Evolutionary conservation across 306 rosid genomes (phyloP).

Genomic region (Rosa persica): DNA sequence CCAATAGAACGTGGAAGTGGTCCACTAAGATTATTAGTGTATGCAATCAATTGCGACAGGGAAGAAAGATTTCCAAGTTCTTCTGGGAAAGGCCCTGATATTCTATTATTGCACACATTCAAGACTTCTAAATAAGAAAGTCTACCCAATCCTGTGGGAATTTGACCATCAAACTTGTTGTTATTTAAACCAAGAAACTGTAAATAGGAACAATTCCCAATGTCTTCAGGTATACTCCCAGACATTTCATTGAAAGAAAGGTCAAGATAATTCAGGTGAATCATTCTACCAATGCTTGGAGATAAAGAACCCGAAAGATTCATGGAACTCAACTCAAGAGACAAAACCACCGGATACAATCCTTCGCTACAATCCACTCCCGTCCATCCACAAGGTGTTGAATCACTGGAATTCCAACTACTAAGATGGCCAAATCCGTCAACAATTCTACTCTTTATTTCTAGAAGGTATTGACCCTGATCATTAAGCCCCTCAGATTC

Average conservation of each 20-base stretch:
- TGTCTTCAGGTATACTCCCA: constrained; percentile 56
- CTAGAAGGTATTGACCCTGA: constrained; percentile 61
- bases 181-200: constrained; percentile 54
- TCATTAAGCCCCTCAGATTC: constrained; percentile 37
- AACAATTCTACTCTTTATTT: constrained; percentile 49
- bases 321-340: constrained; percentile 53
- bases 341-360: constrained; percentile 40
- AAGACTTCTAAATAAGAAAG: constrained; percentile 48
- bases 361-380: constrained; percentile 57
- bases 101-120: constrained; percentile 68
- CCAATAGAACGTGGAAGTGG: constrained; percentile 66
- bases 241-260: constrained; percentile 51
- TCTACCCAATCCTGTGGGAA: constrained; percentile 62
- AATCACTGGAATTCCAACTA: constrained; percentile 63
- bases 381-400: constrained; percentile 76
- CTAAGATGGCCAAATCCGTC: constrained; percentile 38
- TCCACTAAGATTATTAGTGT: constrained; percentile 61
- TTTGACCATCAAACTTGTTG: constrained; percentile 56
- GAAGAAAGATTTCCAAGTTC: constrained; percentile 67
- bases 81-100: constrained; percentile 64
- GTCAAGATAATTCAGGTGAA: constrained; percentile 48
- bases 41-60: constrained; percentile 57
- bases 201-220: constrained; percentile 58
- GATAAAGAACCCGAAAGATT: constrained; percentile 67
- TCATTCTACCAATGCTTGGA: constrained; percentile 57